phyloP scores from a whole-genome alignment of 1,284 basidiomycete genomes.

The Trametes hirsuta region DNA sequence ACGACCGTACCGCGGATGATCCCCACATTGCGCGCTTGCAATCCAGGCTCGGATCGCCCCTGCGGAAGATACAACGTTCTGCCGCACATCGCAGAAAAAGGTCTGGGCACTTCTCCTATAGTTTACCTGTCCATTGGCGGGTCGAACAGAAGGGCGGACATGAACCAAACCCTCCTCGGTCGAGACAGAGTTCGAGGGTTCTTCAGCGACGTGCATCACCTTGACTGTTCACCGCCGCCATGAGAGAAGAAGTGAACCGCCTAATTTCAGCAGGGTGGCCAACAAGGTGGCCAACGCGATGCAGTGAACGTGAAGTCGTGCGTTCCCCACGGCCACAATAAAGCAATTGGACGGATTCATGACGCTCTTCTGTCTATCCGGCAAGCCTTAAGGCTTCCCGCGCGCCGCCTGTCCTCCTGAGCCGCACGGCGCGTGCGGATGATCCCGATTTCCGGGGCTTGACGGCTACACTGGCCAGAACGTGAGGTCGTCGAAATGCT shows the following conservation, averaged over 20 bases:
- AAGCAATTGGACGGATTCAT: neutral
- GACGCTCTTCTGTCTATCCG: neutral
- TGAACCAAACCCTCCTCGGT: slow-evolving; percentile 3
- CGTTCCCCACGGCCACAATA: slow-evolving; percentile 2
- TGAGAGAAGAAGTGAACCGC: slow-evolving; percentile 3
- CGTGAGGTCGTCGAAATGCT: neutral
- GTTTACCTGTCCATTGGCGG: neutral
- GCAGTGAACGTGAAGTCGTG: slow-evolving; percentile 5
- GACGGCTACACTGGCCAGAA: neutral
- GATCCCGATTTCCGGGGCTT: neutral
- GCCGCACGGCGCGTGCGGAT: neutral
- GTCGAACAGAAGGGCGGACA: slow-evolving; percentile 9
- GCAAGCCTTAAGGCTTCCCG: slow-evolving; percentile 2
- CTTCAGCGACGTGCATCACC: slow-evolving; percentile 1
- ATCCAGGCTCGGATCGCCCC: neutral
- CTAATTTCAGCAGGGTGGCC: slow-evolving; percentile 1
- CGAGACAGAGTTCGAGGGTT: slow-evolving; percentile 8
- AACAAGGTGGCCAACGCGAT: neutral
- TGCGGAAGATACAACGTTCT: neutral
- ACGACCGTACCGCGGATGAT: neutral
- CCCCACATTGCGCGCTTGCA: neutral
- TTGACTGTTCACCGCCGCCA: slow-evolving; percentile 4
- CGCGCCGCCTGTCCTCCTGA: neutral
- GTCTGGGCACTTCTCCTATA: neutral
- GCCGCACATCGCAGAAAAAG: neutral